Evolutionary conservation across 306 rosid genomes (phyloP).

Genomic region (Corylus heterophylla): DNA sequence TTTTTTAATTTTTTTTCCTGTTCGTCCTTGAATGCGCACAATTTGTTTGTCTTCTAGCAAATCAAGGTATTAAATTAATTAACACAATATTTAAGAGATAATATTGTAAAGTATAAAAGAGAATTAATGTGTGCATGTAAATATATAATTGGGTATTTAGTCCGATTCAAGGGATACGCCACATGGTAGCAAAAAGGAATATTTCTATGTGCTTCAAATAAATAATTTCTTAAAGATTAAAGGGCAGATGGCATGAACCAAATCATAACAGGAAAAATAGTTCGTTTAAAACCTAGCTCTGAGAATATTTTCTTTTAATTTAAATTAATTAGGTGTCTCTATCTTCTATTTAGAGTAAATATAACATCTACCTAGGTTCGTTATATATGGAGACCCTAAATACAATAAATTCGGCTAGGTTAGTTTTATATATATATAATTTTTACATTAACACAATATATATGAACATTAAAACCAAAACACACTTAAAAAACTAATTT

Average conservation of each 20-base stretch:
- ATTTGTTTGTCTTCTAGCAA: not conserved
- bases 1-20: not conserved
- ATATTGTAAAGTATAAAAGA: not conserved
- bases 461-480: too few species aligned
- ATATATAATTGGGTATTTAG: not conserved
- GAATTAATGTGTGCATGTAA: not conserved
- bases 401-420: too few species aligned
- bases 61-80: too few species aligned
- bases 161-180: not conserved
- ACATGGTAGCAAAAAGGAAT: not conserved
- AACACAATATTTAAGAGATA: too few species aligned
- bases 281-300: not conserved
- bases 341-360: too few species aligned
- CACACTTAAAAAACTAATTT: too few species aligned
- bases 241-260: not conserved
- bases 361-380: too few species aligned
- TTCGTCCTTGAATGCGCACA: constrained; percentile 1
- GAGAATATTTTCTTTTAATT: not conserved
- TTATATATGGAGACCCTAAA: too few species aligned
- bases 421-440: too few species aligned
- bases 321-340: not conserved
- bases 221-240: not conserved
- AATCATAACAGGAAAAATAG: not conserved
- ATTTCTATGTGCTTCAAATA: not conserved
- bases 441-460: too few species aligned